Percentiles rank a stretch among this genome's conserved stretches.
phyloP scores from a whole-genome alignment of 2,329 filamentous ascomycete genomes.

The Scopulariopsis brevicaulis region DNA sequence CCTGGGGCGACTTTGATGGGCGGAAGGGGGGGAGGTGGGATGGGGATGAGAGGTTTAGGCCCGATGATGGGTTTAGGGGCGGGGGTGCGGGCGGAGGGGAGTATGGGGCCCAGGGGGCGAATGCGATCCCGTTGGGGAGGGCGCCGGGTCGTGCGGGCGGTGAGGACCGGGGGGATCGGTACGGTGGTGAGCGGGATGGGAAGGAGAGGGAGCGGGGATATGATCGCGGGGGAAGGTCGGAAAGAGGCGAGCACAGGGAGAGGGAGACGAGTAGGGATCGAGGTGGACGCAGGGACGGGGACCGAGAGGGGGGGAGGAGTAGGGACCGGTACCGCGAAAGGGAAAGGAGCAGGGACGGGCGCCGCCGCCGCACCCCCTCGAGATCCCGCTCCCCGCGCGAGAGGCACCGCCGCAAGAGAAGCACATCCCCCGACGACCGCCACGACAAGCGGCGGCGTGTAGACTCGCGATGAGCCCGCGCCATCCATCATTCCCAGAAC shows the following conservation, averaged over 20 bases:
- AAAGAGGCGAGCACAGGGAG: constrained; percentile 13
- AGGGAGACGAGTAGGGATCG: constrained; percentile 16
- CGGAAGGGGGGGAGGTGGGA: constrained; percentile 23
- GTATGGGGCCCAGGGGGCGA: constrained; percentile 48
- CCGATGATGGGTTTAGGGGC: constrained; percentile 41
- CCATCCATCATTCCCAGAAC: background rate
- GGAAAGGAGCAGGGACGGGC: constrained; percentile 6
- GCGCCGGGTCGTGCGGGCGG: constrained; percentile 13
- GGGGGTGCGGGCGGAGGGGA: constrained; percentile 3
- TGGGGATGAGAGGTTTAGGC: constrained; percentile 55
- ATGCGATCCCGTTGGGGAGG: constrained; percentile 58
- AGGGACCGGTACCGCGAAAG: constrained; percentile 1
- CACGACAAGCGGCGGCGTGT: constrained; percentile 50
- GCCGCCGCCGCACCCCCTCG: constrained; percentile 26
- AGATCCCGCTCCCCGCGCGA: constrained; percentile 38
- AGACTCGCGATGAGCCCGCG: constrained; percentile 12
- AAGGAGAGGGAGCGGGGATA: too few species aligned
- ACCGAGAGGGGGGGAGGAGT: constrained; percentile 4
- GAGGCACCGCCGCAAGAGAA: constrained; percentile 39
- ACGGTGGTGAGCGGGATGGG: constrained; percentile 21
- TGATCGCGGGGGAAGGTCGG: too few species aligned
- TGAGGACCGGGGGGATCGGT: constrained; percentile 16
- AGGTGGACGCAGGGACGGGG: constrained; percentile 19
- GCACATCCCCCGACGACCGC: constrained; percentile 42
- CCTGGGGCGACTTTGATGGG: constrained; percentile 58